phyloP scores from a whole-genome alignment of 1,284 basidiomycete species.

The Microbotryum scabiosae region DNA sequence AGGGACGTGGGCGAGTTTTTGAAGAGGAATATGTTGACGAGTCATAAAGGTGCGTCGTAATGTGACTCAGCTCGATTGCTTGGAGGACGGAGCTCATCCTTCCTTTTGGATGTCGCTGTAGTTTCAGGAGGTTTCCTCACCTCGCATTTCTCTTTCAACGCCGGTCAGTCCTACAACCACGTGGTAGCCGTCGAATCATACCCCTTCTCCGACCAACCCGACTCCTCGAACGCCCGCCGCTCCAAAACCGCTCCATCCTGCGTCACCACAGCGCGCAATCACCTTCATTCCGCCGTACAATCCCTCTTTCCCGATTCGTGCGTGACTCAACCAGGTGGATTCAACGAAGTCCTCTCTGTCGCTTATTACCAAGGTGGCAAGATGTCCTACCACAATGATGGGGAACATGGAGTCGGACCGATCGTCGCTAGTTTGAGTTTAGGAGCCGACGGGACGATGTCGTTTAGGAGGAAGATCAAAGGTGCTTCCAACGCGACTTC shows the following conservation, averaged over 20 bases:
- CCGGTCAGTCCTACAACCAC: conserved; percentile 18
- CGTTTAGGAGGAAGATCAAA: conserved; percentile 10
- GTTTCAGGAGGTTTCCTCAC: conserved; percentile 2
- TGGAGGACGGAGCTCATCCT: not conserved
- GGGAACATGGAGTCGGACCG: conserved; percentile 21
- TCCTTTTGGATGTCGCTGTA: not conserved
- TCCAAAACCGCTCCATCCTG: conserved; percentile 6
- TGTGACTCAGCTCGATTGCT: too few relatives aligned
- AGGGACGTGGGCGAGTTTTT: conserved; percentile 11
- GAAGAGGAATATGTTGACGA: conserved; percentile 8
- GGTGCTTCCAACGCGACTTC: not conserved
- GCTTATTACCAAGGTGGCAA: conserved; percentile 23
- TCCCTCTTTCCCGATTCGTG: not conserved
- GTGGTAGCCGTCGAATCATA: conserved; percentile 12
- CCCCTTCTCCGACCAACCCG: conserved; percentile 9
- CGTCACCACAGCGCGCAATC: conserved; percentile 7
- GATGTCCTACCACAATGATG: conserved; percentile 29
- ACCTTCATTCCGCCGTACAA: conserved; percentile 7
- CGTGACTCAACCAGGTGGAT: not conserved
- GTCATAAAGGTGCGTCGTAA: conserved; percentile 6
- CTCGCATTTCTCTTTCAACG: conserved; percentile 12
- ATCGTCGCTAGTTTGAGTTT: conserved; percentile 22
- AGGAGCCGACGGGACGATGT: conserved; percentile 18
- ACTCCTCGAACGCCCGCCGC: not conserved
- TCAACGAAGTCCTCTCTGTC: conserved; percentile 29